These are phyloP conservation scores for Alternaria gansuensis DNA, from an alignment of 2,329 filamentous ascomycete species.

Conservation along the genomic window DNA sequence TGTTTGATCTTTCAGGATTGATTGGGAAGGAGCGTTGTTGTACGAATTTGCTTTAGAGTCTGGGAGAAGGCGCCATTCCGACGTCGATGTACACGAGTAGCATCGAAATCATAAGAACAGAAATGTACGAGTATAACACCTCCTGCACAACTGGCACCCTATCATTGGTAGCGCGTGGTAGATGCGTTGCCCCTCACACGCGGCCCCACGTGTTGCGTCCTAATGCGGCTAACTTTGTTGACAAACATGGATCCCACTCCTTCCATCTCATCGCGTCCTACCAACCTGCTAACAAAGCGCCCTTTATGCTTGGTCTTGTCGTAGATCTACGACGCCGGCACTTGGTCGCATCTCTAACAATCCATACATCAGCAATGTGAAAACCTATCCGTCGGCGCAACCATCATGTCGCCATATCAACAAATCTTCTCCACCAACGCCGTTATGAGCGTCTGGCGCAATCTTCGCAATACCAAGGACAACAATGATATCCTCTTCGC, in stretches of 20 bases:
- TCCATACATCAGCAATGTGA: conserved; percentile 28
- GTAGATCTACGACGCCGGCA: neutral
- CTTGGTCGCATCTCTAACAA: conserved; percentile 2
- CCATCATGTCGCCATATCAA: conserved; percentile 44
- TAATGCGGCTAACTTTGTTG: conserved; percentile 18
- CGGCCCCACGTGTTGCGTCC: conserved; percentile 24
- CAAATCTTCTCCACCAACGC: conserved; percentile 48
- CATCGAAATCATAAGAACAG: conserved; percentile 3
- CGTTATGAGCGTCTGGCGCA: conserved; percentile 49
- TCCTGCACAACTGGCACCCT: conserved; percentile 4
- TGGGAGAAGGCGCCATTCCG: conserved; percentile 5
- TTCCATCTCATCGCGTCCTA: conserved; percentile 6
- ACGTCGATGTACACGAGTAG: conserved; percentile 5
- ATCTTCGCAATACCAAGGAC: conserved; percentile 44
- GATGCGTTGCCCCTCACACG: conserved; percentile 24
- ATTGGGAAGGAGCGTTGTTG: conserved; percentile 19
- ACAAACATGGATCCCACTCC: conserved; percentile 17
- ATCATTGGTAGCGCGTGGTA: conserved; percentile 4
- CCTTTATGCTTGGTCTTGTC: neutral
- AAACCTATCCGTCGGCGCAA: conserved; percentile 5
- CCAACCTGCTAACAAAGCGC: conserved; percentile 20
- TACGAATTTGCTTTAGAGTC: conserved; percentile 25
- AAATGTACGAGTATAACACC: neutral
- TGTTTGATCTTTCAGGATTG: conserved; percentile 27
- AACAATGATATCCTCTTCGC: conserved; percentile 47